Conservation (phyloP, 2,329 filamentous ascomycete species). For the Phialophora chinensis region DNA sequence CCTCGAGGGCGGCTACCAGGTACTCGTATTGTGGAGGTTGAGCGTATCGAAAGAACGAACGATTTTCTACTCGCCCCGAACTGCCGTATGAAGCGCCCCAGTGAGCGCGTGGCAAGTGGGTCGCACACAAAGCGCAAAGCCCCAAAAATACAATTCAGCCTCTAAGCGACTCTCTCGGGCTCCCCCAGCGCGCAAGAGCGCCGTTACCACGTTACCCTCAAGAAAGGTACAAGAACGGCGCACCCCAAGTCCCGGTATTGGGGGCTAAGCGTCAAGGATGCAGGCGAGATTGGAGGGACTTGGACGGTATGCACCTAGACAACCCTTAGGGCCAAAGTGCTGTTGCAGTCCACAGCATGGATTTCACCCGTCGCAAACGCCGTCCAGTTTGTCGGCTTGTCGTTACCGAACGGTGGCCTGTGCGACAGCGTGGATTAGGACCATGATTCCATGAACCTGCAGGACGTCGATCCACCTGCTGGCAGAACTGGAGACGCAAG, state of each 20-base stretch:
- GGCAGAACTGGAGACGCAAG: background rate
- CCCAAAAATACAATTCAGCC: constrained; percentile 11
- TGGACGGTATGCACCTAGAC: background rate
- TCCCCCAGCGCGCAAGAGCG: background rate
- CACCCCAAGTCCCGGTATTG: background rate
- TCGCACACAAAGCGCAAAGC: constrained; percentile 7
- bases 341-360: background rate
- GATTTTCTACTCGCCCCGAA: constrained; percentile 10
- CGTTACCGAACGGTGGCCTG: constrained; percentile 9
- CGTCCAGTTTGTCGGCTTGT: constrained; percentile 19
- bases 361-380: constrained; percentile 28
- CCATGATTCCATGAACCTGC: constrained; percentile 3
- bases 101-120: constrained; percentile 26
- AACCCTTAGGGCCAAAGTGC: background rate
- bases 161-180: background rate
- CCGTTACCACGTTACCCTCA: background rate
- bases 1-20: constrained; percentile 16
- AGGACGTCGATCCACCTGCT: background rate
- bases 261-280: constrained; percentile 14
- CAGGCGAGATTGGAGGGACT: constrained; percentile 9
- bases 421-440: constrained; percentile 21
- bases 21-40: constrained; percentile 13
- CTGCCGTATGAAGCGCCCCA: constrained; percentile 28
- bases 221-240: background rate
- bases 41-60: constrained; percentile 3